Percentiles rank a stretch among this genome's conserved stretches.
Conservation (phyloP, 306 rosid genomes). For the Quercus rubra region DNA sequence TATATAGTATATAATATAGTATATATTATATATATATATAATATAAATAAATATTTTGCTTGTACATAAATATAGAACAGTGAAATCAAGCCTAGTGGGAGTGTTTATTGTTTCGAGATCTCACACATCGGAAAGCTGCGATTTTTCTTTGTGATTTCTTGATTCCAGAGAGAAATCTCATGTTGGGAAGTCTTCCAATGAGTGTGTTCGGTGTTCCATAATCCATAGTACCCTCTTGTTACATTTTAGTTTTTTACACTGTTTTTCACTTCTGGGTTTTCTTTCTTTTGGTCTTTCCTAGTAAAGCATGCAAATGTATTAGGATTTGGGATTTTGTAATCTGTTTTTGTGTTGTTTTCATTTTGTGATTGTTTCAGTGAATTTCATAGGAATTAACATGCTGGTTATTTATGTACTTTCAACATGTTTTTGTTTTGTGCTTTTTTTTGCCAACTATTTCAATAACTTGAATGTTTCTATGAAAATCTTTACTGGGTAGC, state of each 20-base stretch:
- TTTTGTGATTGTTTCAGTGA: not conserved
- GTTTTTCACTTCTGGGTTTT: not conserved
- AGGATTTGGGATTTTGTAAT: not conserved
- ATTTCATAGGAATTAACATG: not conserved
- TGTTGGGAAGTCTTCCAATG: slow-evolving; percentile 6
- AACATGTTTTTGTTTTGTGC: not conserved
- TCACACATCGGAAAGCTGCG: slow-evolving; percentile 29
- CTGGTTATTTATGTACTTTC: not conserved
- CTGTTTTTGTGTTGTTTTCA: not conserved
- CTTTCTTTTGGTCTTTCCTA: not conserved
- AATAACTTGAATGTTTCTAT: not conserved
- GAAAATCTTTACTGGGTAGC: not conserved
- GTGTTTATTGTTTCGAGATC: slow-evolving; percentile 37
- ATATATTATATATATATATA: not conserved
- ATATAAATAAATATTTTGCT: not conserved
- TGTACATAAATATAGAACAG: not conserved
- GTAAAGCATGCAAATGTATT: not conserved
- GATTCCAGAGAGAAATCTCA: slow-evolving; percentile 35
- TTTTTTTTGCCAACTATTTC: not conserved
- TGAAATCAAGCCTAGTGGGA: slow-evolving; percentile 7
- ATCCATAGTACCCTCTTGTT: not conserved
- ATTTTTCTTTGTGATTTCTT: slow-evolving; percentile 36
- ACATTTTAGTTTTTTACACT: not conserved
- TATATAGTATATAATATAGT: too few species aligned
- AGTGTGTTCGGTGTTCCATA: not conserved